Evolutionary conservation across 1,139 yeast genomes (phyloP), one percentile per base, ranked within the genome.

Genomic region (Petasospora fabianii): DNA sequence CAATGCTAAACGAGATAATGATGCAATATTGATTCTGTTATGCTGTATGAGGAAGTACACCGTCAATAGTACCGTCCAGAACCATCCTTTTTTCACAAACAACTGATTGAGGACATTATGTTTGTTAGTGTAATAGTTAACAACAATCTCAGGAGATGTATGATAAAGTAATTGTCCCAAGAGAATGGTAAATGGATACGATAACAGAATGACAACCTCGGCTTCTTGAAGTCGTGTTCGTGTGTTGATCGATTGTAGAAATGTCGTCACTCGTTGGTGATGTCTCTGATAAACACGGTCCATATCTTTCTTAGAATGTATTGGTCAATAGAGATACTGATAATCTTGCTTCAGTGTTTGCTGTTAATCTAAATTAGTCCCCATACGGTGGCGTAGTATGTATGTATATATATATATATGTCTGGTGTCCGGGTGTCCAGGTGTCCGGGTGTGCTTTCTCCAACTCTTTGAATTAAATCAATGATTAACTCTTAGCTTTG

Each of bases 1-100:
- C 2, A 73, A 41, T 0, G 51, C 47, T 50, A 77, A 81, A 33
- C 75, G 57, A 6, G n/a, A n/a, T n/a, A n/a, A 63, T 36, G 0
- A 65, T 14, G 6, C 40, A 38, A 15, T 24, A 35, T 11, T 35
- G 28, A 43, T 19, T 3, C 41, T 33, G 15, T 36, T 24, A 17
- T 50, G 36, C 30, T 49, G 49, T 1, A 45, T 3, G 7, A 43
- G 26, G 27, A 48, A 46, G 22, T 37, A 46, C 2, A 21, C 8
- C 5, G 44, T 35, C 3, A 69, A 67, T 4, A 72, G 5, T 0
- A 88, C 72, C 1, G 96, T 88, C 97, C 97, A 92, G 13, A 78
- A 71, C 98, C 98, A 92, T 3, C 97, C 97, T 30, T 71, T 71
- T 55, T 92, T 92, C 31, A 90, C 96, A 58, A 92, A 84, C 5